Evolutionary conservation across 129 eudicot species (phyloP).

Genomic region (Centella asiatica): DNA sequence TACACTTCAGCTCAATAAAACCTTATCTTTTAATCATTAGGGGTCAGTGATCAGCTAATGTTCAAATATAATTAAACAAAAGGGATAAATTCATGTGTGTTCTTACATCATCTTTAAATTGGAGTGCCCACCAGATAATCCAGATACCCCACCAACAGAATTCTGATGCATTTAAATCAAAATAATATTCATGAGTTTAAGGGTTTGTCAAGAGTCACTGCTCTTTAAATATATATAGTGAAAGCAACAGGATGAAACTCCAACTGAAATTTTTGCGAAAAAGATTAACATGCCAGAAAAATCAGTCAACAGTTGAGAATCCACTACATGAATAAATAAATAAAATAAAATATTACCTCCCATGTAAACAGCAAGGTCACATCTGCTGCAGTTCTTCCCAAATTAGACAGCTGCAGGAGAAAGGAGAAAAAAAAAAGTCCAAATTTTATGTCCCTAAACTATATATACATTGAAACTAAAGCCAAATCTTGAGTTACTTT

Average conservation of each 20-base stretch:
- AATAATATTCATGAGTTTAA: background rate
- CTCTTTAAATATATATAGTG: background rate
- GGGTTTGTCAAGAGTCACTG: background rate
- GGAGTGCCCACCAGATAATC: constrained; percentile 48
- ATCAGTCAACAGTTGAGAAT: background rate
- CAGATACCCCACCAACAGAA: constrained; percentile 59
- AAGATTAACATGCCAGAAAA: background rate
- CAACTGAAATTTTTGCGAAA: constrained; percentile 3
- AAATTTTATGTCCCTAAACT: constrained; percentile 9
- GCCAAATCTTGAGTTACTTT: background rate
- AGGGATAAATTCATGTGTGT: background rate
- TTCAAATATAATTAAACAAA: constrained; percentile 2
- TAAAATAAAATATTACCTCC: constrained; percentile 25
- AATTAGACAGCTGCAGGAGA: constrained; percentile 36
- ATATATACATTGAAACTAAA: constrained; percentile 5
- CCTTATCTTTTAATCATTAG: background rate
- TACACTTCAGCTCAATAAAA: background rate
- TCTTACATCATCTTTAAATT: constrained; percentile 43
- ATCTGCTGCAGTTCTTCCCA: constrained; percentile 40
- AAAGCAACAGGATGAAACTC: constrained; percentile 2
- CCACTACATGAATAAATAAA: background rate
- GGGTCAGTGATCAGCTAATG: background rate
- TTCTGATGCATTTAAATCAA: constrained; percentile 28
- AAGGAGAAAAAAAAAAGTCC: too few relatives aligned
- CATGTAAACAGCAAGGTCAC: constrained; percentile 57